Conservation (phyloP, 2,329 filamentous ascomycete genomes). For the Pseudogymnoascus sp. region DNA sequence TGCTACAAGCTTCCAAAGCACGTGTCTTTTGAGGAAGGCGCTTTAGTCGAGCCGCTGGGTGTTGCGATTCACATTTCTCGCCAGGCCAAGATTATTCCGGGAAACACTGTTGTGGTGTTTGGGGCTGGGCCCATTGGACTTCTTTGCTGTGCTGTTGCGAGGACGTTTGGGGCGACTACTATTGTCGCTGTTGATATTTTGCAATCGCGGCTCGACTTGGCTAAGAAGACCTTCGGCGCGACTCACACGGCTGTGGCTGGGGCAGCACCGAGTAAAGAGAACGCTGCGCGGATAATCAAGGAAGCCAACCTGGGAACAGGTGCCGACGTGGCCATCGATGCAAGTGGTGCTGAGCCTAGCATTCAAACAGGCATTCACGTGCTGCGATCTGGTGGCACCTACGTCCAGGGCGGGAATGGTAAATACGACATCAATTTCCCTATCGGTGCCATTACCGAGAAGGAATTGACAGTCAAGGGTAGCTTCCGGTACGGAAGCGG, state of each 20-base stretch:
- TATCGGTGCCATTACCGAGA: constrained; percentile 41
- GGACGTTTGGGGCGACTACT: constrained; percentile 45
- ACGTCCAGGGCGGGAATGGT: constrained; percentile 47
- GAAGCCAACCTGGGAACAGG: constrained; percentile 24
- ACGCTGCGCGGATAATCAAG: constrained; percentile 44
- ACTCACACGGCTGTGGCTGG: constrained; percentile 57
- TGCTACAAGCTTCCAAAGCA: constrained; percentile 37
- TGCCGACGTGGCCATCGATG: constrained; percentile 44
- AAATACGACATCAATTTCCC: constrained; percentile 44
- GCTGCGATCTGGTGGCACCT: constrained; percentile 40
- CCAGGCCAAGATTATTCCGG: constrained; percentile 38
- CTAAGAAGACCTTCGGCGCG: constrained; percentile 46
- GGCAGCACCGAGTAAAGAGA: constrained; percentile 69
- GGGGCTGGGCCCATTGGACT: constrained; percentile 52
- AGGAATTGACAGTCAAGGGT: constrained; percentile 45
- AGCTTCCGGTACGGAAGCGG: constrained; percentile 54
- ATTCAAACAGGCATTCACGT: constrained; percentile 45
- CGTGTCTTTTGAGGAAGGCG: constrained; percentile 41
- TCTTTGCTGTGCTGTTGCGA: constrained; percentile 49
- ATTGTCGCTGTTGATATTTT: constrained; percentile 51
- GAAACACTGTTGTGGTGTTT: constrained; percentile 45
- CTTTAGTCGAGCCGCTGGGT: constrained; percentile 43
- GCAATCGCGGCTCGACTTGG: constrained; percentile 48
- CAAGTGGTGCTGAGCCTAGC: constrained; percentile 44
- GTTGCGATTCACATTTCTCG: constrained; percentile 51